Evolutionary conservation across 1,139 yeast species (phyloP).

Genomic region (Fermentozyma sake): DNA sequence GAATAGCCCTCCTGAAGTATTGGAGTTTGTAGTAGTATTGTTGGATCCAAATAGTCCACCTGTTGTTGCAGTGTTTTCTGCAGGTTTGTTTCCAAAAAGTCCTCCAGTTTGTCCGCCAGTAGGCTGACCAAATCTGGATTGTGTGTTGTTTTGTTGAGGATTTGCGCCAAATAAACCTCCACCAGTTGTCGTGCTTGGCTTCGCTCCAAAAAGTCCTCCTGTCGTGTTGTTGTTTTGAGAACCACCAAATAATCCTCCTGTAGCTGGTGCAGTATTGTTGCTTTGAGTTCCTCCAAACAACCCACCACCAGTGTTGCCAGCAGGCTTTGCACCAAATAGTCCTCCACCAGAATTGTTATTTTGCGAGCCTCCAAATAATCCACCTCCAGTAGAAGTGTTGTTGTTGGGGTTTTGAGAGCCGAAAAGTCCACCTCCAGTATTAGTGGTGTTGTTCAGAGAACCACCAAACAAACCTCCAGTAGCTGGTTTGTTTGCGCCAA

Average conservation of each 20-base stretch:
- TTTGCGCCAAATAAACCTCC: conserved; percentile 14
- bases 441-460: conserved; percentile 9
- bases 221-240: conserved; percentile 11
- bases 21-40: conserved; percentile 11
- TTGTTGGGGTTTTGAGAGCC: conserved; percentile 6
- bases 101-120: conserved; percentile 11
- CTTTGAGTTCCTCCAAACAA: no score
- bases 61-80: conserved; percentile 11
- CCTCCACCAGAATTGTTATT: conserved; percentile 10
- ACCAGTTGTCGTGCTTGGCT: conserved; percentile 4
- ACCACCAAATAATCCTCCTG: conserved; percentile 31
- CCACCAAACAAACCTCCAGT: conserved; percentile 22
- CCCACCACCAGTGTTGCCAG: conserved; percentile 14
- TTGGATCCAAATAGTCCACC: conserved; percentile 18
- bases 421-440: conserved; percentile 24
- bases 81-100: conserved; percentile 17
- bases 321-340: conserved; percentile 12
- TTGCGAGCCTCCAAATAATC: conserved; percentile 17
- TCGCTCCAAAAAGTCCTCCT: conserved; percentile 19
- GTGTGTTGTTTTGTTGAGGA: conserved; percentile 6
- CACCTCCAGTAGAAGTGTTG: conserved; percentile 16
- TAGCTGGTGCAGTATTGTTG: conserved; percentile 6
- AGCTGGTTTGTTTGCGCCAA: conserved; percentile 12
- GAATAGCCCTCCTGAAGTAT: conserved; percentile 13
- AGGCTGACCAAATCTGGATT: conserved; percentile 9